Evolutionary conservation across 768 basidiomycete genomes (phyloP), one percentile per base, ranked within the genome.

Genomic region (Dentipellis fragilis): DNA sequence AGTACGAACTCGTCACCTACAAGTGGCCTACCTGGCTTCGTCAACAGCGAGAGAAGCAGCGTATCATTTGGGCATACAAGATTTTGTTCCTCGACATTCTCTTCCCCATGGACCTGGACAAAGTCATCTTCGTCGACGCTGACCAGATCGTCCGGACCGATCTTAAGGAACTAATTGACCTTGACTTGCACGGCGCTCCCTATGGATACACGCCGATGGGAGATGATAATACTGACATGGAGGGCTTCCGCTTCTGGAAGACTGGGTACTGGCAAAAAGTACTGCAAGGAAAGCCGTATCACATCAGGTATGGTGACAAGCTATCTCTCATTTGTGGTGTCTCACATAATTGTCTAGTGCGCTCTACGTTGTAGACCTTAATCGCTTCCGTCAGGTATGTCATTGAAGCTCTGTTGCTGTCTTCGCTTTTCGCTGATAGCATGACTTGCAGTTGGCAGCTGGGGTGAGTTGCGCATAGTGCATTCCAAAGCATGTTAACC

Each of bases 1-100:
- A 94, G 66, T 99, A 96, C 65, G 95, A 98, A 66, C 78, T 99
- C 12, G 89, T 99, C 54, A 99, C 96, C 0, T 99, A 98, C 75
- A 96, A 96, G 66, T 99, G 95, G 95, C 96, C 96, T 0, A 89
- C 89, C 1, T 99, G 95, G 95, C 78, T 99, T 4, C 87, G 93
- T n/a, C 82, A 82, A 12, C 96, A 98, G 67, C 93, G 86, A 57
- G 96, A 99, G 73, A 99, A 99, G 69, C 96, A 99, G 69, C 81
- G 96, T 10, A 87, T 95, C 55, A 99, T 99, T 62, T 98, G 96
- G 96, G 95, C 91, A 0, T 99, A 98, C 77, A 98, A 99, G 73
- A 99, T 99, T 59, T 84, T 99, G 45, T 99, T 99, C 80, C 81
- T 99, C 14, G 96, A 99, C 63, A 94, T 98, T 14, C 80, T 98